Percentiles rank a stretch among this genome's conserved stretches.
Conservation (phyloP, 2,329 filamentous ascomycete species). For the Fusarium sp. region DNA sequence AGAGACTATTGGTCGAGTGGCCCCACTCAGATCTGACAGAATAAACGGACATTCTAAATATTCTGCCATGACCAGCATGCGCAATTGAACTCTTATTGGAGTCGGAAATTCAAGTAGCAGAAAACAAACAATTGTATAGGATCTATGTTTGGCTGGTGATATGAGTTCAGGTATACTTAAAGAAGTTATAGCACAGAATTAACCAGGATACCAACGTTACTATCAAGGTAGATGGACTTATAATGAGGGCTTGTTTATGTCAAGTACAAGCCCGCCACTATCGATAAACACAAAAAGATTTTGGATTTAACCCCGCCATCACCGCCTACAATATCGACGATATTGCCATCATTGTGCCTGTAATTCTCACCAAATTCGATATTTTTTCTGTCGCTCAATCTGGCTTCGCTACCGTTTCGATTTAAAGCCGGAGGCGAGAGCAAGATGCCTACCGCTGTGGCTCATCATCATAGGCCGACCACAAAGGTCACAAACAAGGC, state of each 20-base stretch:
- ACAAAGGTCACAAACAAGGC: slow-evolving; percentile 89
- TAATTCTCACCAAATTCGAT: slow-evolving; percentile 18
- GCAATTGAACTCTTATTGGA: not conserved
- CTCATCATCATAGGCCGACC: slow-evolving; percentile 91
- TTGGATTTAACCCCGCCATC: slow-evolving; percentile 55
- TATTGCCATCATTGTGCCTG: slow-evolving; percentile 44
- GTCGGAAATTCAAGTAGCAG: not conserved
- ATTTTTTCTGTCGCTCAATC: slow-evolving; percentile 52
- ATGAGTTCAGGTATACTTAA: not conserved
- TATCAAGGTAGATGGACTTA: not conserved
- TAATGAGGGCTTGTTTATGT: slow-evolving; percentile 11
- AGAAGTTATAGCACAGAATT: not conserved
- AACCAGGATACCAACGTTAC: not conserved
- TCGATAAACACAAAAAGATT: slow-evolving; percentile 57
- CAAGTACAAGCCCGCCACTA: slow-evolving; percentile 27
- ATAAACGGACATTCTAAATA: not conserved
- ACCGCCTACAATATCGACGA: slow-evolving; percentile 45
- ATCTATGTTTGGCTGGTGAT: rapidly evolving
- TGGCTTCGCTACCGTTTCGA: slow-evolving; percentile 82
- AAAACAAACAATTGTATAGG: not conserved
- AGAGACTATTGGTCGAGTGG: not conserved
- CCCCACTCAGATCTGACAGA: not conserved
- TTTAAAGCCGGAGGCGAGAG: slow-evolving; percentile 84
- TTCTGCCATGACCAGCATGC: not conserved
- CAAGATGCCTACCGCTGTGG: slow-evolving; percentile 78